Conservation (phyloP, 2,329 filamentous ascomycete species). For the Ophiognomonia clavigignenti-juglandacearum region DNA sequence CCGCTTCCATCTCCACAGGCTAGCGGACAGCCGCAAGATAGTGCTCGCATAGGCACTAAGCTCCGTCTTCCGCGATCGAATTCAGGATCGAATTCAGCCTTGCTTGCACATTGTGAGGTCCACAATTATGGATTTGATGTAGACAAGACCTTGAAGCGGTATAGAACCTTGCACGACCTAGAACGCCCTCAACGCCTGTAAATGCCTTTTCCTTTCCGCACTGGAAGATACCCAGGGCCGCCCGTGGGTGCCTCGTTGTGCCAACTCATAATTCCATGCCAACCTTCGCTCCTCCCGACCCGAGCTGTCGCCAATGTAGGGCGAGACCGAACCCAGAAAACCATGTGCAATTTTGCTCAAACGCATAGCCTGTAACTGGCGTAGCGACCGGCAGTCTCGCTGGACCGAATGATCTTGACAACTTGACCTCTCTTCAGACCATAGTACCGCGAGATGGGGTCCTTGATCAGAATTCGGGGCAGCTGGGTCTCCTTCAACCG, state of each 20-base stretch:
- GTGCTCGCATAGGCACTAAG: too few relatives aligned
- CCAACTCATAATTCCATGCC: not conserved
- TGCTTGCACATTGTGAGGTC: not conserved
- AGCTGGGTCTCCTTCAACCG: slow-evolving; percentile 96
- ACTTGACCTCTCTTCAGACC: slow-evolving; percentile 89
- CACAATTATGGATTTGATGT: not conserved
- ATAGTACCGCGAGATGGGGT: slow-evolving; percentile 89
- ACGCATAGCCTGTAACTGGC: slow-evolving; percentile 82
- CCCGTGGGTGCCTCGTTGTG: not conserved
- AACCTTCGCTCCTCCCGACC: not conserved
- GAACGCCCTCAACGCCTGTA: slow-evolving; percentile 14
- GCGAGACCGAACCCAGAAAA: not conserved
- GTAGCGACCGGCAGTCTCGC: slow-evolving; percentile 92
- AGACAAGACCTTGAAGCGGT: not conserved
- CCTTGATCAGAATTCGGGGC: slow-evolving; percentile 83
- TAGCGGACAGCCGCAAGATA: too few relatives aligned
- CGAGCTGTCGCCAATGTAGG: not conserved
- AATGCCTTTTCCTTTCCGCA: slow-evolving; percentile 11
- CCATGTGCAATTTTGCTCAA: slow-evolving; percentile 27
- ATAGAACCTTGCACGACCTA: too few relatives aligned
- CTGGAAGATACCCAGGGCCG: slow-evolving; percentile 6
- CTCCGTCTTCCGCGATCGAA: too few relatives aligned
- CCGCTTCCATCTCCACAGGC: too few relatives aligned
- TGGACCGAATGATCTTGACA: slow-evolving; percentile 95
- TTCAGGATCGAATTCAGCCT: too few relatives aligned